These are phyloP conservation scores for Fusarium hainanense DNA, from an alignment of 2,329 filamentous ascomycete species.

Conservation along the genomic window DNA sequence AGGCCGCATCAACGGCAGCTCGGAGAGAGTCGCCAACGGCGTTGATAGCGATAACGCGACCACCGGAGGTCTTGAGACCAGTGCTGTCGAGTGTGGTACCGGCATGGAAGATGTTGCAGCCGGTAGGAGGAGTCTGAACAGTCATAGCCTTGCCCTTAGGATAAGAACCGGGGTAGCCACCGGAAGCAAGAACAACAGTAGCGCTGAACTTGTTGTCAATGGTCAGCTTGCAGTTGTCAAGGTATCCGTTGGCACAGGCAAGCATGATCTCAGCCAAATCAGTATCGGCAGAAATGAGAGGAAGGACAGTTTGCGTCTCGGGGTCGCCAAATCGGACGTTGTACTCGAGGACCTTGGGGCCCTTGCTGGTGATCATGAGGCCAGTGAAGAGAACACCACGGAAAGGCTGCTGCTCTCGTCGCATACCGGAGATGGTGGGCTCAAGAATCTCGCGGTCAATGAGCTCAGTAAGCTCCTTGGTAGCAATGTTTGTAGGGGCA, in stretches of 20 bases:
- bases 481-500: slow-evolving; percentile 85
- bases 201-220: slow-evolving; percentile 79
- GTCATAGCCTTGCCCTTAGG: slow-evolving; percentile 76
- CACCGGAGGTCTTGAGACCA: slow-evolving; percentile 81
- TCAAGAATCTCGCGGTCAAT: slow-evolving; percentile 87
- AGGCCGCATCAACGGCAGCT: slow-evolving; percentile 88
- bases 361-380: slow-evolving; percentile 88
- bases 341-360: slow-evolving; percentile 86
- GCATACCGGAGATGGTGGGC: slow-evolving; percentile 90
- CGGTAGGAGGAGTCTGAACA: slow-evolving; percentile 58
- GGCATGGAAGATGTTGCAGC: slow-evolving; percentile 87
- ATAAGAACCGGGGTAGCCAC: slow-evolving; percentile 89
- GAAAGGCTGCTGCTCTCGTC: slow-evolving; percentile 79
- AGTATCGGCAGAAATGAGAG: slow-evolving; percentile 77
- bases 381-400: slow-evolving; percentile 85
- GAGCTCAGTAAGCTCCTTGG: slow-evolving; percentile 77
- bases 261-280: slow-evolving; percentile 89
- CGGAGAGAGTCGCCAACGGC: slow-evolving; percentile 78
- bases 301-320: slow-evolving; percentile 85
- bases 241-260: slow-evolving; percentile 79
- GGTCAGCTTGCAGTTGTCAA: slow-evolving; percentile 76
- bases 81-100: slow-evolving; percentile 76
- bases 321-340: slow-evolving; percentile 92
- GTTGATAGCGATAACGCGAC: slow-evolving; percentile 93
- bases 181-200: slow-evolving; percentile 93